These are phyloP conservation scores for Cytospora piceicola DNA, from an alignment of 2,329 filamentous ascomycete species.

Conservation along the genomic window DNA sequence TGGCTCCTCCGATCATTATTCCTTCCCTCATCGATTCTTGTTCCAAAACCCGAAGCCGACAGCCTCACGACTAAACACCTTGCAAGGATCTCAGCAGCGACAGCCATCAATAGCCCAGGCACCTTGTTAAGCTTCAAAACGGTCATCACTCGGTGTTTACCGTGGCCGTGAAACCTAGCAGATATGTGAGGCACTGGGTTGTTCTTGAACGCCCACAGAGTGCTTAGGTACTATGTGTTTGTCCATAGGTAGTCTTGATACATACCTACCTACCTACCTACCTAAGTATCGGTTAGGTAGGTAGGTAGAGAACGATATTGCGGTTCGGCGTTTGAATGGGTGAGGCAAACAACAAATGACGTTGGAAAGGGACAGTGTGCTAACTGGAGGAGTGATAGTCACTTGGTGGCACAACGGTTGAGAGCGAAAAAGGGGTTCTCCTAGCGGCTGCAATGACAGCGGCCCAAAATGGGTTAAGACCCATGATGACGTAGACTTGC, in stretches of 20 bases:
- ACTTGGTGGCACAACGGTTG: conserved; percentile 2
- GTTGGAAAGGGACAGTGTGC: neutral
- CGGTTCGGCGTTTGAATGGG: neutral
- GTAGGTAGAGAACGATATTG: neutral
- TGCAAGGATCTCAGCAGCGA: neutral
- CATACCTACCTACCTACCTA: too few relatives aligned
- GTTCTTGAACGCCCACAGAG: too few relatives aligned
- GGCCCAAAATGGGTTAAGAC: neutral
- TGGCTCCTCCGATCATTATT: neutral
- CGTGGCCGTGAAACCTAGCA: neutral
- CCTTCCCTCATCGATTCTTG: neutral
- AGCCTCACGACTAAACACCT: neutral
- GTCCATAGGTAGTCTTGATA: too few relatives aligned
- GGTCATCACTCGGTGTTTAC: neutral
- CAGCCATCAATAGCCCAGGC: neutral
- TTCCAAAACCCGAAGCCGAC: neutral
- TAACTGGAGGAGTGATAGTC: neutral
- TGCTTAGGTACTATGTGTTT: too few relatives aligned
- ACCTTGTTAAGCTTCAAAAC: neutral
- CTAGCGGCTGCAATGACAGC: neutral
- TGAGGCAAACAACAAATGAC: neutral
- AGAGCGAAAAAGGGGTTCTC: neutral
- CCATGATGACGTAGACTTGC: neutral
- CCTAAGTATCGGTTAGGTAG: too few relatives aligned
- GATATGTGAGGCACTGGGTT: too few relatives aligned